Percentiles rank a stretch among this genome's conserved stretches.
Conservation (phyloP, 1,139 yeast genomes). For the Kurtzmaniella natalensis region DNA sequence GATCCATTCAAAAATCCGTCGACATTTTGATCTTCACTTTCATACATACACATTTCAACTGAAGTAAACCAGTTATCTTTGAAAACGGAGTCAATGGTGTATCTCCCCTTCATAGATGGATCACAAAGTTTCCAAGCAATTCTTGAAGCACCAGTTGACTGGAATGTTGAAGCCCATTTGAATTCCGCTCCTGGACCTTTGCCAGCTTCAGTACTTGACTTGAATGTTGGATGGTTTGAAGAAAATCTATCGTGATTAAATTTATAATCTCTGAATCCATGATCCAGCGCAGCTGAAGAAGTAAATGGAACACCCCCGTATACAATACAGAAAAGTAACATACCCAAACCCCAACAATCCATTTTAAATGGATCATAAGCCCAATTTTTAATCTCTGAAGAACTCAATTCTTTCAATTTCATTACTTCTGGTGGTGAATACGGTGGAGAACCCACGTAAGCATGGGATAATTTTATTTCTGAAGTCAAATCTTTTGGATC, state of each 20-base stretch:
- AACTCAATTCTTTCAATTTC: conserved; percentile 40
- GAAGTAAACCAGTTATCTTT: conserved; percentile 61
- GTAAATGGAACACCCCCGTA: conserved; percentile 61
- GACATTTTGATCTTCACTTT: conserved; percentile 45
- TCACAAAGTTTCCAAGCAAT: conserved; percentile 76
- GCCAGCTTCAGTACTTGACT: conserved; percentile 34
- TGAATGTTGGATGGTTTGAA: conserved; percentile 50
- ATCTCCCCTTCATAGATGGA: conserved; percentile 51
- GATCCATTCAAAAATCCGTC: conserved; percentile 28
- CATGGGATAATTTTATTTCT: conserved; percentile 39
- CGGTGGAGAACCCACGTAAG: conserved; percentile 75
- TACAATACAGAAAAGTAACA: conserved; percentile 56
- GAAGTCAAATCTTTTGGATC: conserved; percentile 50
- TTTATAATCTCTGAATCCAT: conserved; percentile 54
- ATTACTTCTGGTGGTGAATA: conserved; percentile 77
- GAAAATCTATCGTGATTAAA: conserved; percentile 48
- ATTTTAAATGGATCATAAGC: conserved; percentile 64
- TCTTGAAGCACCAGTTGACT: conserved; percentile 55
- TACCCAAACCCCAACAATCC: conserved; percentile 74
- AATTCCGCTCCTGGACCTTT: conserved; percentile 68
- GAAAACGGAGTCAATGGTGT: conserved; percentile 50
- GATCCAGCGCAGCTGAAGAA: conserved; percentile 47
- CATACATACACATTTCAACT: conserved; percentile 60
- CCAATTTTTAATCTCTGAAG: conserved; percentile 32
- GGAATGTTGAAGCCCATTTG: conserved; percentile 58